Evolutionary conservation across 2,329 filamentous ascomycete species (phyloP).

Genomic region (Fusarium sp.): DNA sequence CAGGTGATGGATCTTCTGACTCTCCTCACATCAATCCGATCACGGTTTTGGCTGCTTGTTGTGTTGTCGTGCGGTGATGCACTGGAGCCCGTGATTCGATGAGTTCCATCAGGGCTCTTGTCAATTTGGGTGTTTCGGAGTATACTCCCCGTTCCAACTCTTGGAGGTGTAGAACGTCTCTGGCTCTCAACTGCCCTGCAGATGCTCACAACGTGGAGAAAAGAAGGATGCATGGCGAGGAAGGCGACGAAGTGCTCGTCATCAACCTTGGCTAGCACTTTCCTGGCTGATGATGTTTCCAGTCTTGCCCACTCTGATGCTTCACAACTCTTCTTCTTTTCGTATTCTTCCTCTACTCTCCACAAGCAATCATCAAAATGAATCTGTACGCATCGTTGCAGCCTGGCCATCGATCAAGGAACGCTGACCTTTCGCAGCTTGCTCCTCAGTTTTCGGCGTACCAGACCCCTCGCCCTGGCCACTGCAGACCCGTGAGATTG

Average conservation of each 20-base stretch:
- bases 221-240: not conserved
- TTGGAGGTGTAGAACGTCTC: not conserved
- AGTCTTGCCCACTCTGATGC: too few relatives aligned
- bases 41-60: accelerated
- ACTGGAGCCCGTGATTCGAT: too few relatives aligned
- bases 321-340: not conserved
- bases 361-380: not conserved
- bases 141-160: not conserved
- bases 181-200: not conserved
- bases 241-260: not conserved
- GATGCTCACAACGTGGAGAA: not conserved
- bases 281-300: too few relatives aligned
- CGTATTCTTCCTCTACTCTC: not conserved
- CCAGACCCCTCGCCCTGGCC: not conserved
- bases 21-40: not conserved
- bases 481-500: not conserved
- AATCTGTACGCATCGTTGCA: not conserved
- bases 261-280: not conserved
- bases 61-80: too few relatives aligned
- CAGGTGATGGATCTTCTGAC: not conserved
- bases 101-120: not conserved
- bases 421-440: not conserved
- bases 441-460: not conserved
- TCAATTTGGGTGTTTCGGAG: not conserved
- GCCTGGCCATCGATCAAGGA: not conserved